A percentile compares a stretch with the other conserved stretches of the same genome.
Evolutionary conservation across 2,329 filamentous ascomycete genomes (phyloP).

Genomic region (Arthroderma sp.): DNA sequence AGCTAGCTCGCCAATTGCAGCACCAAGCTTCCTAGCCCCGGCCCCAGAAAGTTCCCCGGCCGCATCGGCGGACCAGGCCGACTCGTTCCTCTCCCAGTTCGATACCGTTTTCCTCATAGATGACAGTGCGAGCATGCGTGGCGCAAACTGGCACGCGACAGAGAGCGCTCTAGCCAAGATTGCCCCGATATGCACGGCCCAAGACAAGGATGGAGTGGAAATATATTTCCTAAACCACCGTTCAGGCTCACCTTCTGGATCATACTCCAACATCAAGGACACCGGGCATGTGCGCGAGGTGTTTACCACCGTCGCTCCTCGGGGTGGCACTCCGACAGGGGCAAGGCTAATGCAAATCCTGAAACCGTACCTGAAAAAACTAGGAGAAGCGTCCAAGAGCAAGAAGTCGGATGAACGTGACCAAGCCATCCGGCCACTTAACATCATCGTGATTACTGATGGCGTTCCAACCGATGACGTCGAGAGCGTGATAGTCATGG

Average conservation of each 20-base stretch:
- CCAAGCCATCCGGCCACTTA: slow-evolving; percentile 57
- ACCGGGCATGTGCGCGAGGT: slow-evolving; percentile 51
- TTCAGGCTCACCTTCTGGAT: slow-evolving; percentile 34
- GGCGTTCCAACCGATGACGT: slow-evolving; percentile 70
- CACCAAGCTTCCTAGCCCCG: not conserved
- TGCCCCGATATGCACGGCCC: slow-evolving; percentile 65
- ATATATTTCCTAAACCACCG: slow-evolving; percentile 76
- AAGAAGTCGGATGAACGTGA: slow-evolving; percentile 17
- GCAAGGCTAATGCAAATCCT: slow-evolving; percentile 59
- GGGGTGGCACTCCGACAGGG: slow-evolving; percentile 62
- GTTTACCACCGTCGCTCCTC: slow-evolving; percentile 56
- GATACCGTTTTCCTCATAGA: slow-evolving; percentile 88
- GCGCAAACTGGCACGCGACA: slow-evolving; percentile 64
- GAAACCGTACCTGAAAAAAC: slow-evolving; percentile 53
- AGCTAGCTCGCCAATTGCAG: not conserved
- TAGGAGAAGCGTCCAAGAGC: slow-evolving; percentile 30
- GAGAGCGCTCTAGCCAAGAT: slow-evolving; percentile 58
- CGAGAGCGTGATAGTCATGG: slow-evolving; percentile 53
- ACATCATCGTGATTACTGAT: slow-evolving; percentile 89
- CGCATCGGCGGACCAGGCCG: not conserved
- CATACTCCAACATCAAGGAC: slow-evolving; percentile 54
- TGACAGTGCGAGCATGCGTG: slow-evolving; percentile 79
- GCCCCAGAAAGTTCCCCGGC: not conserved
- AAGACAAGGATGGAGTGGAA: slow-evolving; percentile 78
- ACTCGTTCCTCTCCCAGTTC: slow-evolving; percentile 57